Evolutionary conservation across 2,329 filamentous ascomycete genomes (phyloP).

Genomic region (Huntiella bhutanensis): DNA sequence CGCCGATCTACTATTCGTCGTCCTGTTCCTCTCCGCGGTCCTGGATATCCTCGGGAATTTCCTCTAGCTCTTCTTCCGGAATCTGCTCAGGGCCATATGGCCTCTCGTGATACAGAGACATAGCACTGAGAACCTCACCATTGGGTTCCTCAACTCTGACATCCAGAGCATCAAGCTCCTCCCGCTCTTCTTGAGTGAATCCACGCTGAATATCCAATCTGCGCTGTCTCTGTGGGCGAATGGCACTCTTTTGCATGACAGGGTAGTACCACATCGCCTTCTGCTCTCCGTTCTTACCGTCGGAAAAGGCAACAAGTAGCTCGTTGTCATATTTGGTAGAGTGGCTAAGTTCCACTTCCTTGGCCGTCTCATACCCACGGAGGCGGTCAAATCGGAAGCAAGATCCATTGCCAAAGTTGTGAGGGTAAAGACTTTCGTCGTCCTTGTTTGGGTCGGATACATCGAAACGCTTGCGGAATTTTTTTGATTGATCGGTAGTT

Average conservation of each 20-base stretch:
- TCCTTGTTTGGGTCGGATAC: constrained; percentile 35
- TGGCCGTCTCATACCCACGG: constrained; percentile 44
- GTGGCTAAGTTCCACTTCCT: constrained; percentile 36
- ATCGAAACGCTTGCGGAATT: constrained; percentile 43
- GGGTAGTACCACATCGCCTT: constrained; percentile 51
- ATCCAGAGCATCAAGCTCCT: constrained; percentile 34
- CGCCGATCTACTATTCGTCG: neutral
- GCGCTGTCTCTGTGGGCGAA: constrained; percentile 44
- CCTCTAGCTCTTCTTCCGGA: constrained; percentile 14
- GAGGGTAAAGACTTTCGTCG: constrained; percentile 35
- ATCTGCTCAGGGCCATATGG: constrained; percentile 26
- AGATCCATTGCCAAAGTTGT: constrained; percentile 25
- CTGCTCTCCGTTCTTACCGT: constrained; percentile 30
- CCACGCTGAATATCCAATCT: constrained; percentile 38
- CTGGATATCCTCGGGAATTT: neutral
- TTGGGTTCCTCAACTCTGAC: constrained; percentile 35
- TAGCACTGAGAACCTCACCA: constrained; percentile 31
- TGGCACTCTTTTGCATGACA: constrained; percentile 42
- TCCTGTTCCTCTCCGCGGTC: constrained; percentile 11
- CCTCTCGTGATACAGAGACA: constrained; percentile 32
- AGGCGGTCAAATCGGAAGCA: constrained; percentile 44
- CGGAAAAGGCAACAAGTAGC: constrained; percentile 38
- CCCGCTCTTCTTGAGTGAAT: constrained; percentile 27
- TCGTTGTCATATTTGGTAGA: constrained; percentile 45
- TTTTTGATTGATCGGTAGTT: constrained; percentile 25